Conservation (phyloP, 2,329 filamentous ascomycete genomes). For the Ophiostoma sp. region DNA sequence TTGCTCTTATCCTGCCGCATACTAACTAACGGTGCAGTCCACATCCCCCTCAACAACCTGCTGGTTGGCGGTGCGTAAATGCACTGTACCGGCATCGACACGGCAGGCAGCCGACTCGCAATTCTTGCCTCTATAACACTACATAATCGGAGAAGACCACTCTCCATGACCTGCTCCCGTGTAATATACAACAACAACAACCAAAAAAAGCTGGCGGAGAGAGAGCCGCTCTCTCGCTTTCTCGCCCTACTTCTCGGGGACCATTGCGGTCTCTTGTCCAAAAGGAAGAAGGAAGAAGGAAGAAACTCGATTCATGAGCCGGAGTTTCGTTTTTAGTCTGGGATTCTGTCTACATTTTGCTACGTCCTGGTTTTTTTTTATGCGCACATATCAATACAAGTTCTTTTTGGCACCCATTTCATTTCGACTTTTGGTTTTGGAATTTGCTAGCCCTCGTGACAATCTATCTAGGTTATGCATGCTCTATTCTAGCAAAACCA, state of each 20-base stretch:
- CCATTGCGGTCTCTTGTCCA: not conserved
- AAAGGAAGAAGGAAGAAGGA: not conserved
- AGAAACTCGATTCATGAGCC: conserved; percentile 16
- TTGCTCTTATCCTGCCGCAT: not conserved
- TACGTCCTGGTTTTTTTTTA: not conserved
- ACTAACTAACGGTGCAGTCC: conserved; percentile 41
- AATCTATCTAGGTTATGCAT: not conserved
- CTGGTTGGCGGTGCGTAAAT: conserved; percentile 60
- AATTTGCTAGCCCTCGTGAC: too few species aligned
- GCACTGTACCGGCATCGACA: not conserved
- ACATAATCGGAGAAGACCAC: not conserved
- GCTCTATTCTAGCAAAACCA: not conserved
- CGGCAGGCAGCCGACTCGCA: not conserved
- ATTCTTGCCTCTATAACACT: not conserved
- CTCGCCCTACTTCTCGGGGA: not conserved
- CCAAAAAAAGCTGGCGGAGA: conserved; percentile 1
- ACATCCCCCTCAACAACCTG: conserved; percentile 66
- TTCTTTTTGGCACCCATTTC: conserved; percentile 5
- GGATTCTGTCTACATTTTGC: conserved; percentile 14
- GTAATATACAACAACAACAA: conserved; percentile 3
- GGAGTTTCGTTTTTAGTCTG: conserved; percentile 15
- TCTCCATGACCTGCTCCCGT: not conserved
- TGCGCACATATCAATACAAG: conserved; percentile 16
- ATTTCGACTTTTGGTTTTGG: not conserved
- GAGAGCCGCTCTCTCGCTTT: not conserved